Base-by-base conservation (phyloP, 495 filamentous ascomycete species). In the Oleoguttula mirabilis region DNA sequence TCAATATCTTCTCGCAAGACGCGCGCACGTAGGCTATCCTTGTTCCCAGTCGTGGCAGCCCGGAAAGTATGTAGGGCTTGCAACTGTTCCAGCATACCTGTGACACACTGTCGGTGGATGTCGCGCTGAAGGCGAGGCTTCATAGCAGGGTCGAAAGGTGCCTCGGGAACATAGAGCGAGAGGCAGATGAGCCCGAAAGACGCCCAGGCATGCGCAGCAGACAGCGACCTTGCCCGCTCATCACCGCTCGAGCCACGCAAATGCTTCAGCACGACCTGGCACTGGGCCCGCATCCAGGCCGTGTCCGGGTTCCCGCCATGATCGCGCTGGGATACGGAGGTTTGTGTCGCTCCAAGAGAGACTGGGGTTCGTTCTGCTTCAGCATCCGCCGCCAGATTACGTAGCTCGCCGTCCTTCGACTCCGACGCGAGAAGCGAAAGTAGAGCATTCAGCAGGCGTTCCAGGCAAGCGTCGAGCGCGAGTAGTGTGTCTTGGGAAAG, bases 61-160 rank as follows among this genome's bases (percentile, higher is more conserved):
- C 85, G 80, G 43, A 88, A 90, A 1, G 62, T 47, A 33, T 66
- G 64, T 16, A 94, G 64, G 2, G 76, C 73, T 15, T 70, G 47
- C 5, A 82, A 67, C 48, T 79, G 77, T 0, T 58, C 48, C 16
- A 66, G 56, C 11, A 94, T 53, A 22, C 69, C 66, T 6, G 52
- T 43, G 22, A 68, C 28, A 69, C 2, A 78, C 61, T 75, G 66
- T 2, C 67, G 49, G 45, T 90, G 74, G 14, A 79, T 70, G 44
- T 77, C 68, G 22, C 76, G 70, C 50, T 86, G 76, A 4, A 96
- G 65, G 28, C 79, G 71, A n/a, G 80, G 69, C 41, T 74, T 72
- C 41, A 88, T 65, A 19, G 88, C 84, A 10, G 90, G 90, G 58
- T 99, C 90, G 45, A 82, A 88, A 2, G 80, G 70, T 54, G 76